phyloP scores from a whole-genome alignment of 228 moss, liverwort and hornwort species.

The Sphagnum fallax region DNA sequence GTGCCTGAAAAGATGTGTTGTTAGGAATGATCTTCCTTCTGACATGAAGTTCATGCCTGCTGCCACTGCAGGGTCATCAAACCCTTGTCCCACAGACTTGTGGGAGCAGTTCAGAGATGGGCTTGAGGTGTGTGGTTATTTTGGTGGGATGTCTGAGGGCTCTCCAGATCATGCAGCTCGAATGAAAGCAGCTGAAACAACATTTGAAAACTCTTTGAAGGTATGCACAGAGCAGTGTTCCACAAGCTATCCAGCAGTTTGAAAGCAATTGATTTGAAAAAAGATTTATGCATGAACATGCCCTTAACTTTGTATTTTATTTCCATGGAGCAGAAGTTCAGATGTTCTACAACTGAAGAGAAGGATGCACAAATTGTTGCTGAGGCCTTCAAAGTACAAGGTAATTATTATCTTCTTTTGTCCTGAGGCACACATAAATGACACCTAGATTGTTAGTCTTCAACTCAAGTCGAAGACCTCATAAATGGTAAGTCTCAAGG shows the following conservation, averaged over 20 bases:
- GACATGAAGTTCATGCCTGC: no score
- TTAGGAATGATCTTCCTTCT: no score
- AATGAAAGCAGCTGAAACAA: slow-evolving; percentile 22
- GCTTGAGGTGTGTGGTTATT: slow-evolving; percentile 37
- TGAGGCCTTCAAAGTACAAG: slow-evolving; percentile 66
- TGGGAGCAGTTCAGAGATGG: slow-evolving; percentile 47
- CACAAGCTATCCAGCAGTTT: not conserved
- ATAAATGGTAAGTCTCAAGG: no score
- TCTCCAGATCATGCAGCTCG: slow-evolving; percentile 32
- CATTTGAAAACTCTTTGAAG: slow-evolving; percentile 32
- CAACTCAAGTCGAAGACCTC: no score
- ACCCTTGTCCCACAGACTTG: slow-evolving; percentile 16
- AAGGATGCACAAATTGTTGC: slow-evolving; percentile 39
- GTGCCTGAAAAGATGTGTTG: no score
- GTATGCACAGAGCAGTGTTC: slow-evolving; percentile 5
- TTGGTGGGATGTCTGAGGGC: slow-evolving; percentile 25
- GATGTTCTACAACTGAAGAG: slow-evolving; percentile 8
- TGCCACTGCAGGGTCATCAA: slow-evolving; percentile 8
- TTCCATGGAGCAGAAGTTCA: no score
- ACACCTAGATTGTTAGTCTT: no score
- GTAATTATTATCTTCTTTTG: slow-evolving; percentile 8
- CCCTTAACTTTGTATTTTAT: no score
- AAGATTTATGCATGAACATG: no score
- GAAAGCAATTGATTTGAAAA: slow-evolving; percentile 9
- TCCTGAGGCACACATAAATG: no score